Base-by-base conservation (phyloP, 2,329 filamentous ascomycete species). In the Bipolaris bicolor region DNA sequence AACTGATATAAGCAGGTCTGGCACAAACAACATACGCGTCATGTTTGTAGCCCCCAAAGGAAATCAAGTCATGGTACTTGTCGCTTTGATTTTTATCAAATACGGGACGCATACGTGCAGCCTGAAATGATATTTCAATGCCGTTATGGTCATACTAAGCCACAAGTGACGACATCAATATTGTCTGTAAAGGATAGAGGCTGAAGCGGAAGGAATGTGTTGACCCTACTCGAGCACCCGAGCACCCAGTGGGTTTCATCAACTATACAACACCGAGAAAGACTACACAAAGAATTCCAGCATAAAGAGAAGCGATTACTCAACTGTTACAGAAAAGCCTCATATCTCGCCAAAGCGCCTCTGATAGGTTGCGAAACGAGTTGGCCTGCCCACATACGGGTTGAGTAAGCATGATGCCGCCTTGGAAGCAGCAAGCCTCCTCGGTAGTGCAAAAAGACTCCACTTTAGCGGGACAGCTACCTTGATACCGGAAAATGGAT, bases 311-410 rank as follows among this genome's bases (percentile, higher is more conserved):
- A 11, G 3, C 3, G 22, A 18, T 45, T 45, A 45, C 41, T 18
- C n/a, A 45, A 16, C 5, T 16, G 24, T 45, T 45, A 29, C 22
- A 20, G 49, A 51, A 44, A 51, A 31, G 39, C 22, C 52, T 51
- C 47, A 41, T 33, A 39, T n/a, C 10, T 24, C 3, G 46, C 43
- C 37, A 55, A 55, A 51, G 10, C 52, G 47, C 52, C 47, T 39
- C 31, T 16, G 11, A 48, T 50, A 22, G 52, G 47, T 9, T 44
- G 33, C 34, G 41, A 11, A 51, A 44, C 47, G 20, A 13, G 13
- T 40, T 40, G 11, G 18, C 29, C 34, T 16, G 16, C 7, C 20
- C 7, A 33, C 22, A 11, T 37, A 24, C 18, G 15, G 20, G 31
- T 48, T 22, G 20, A 37, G 45, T 48, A 36, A 48, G 45, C 45